A percentile compares a stretch with the other conserved stretches of the same genome.
Conservation (phyloP, 2,329 filamentous ascomycete genomes). For the Cordyceps fumosorosea region DNA sequence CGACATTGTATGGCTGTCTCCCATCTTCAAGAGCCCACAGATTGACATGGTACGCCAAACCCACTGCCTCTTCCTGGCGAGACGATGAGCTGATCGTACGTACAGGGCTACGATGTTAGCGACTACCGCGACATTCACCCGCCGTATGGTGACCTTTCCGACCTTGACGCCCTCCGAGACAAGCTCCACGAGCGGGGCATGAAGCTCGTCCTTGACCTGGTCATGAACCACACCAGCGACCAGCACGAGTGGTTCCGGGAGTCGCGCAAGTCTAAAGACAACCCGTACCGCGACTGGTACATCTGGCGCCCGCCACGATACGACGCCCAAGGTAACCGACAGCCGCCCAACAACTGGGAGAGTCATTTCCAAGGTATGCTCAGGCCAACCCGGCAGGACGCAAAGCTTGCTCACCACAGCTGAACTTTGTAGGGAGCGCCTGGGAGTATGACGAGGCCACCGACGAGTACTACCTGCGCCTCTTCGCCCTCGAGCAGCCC, state of each 20-base stretch:
- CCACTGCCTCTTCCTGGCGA: neutral
- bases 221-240: constrained; percentile 63
- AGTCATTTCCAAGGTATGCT: constrained; percentile 29
- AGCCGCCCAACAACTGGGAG: constrained; percentile 56
- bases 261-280: constrained; percentile 46
- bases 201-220: constrained; percentile 65
- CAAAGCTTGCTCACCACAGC: neutral
- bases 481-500: constrained; percentile 65
- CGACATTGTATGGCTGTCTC: constrained; percentile 51
- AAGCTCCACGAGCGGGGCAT: constrained; percentile 56
- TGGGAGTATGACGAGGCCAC: constrained; percentile 46
- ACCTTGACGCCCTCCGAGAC: constrained; percentile 58
- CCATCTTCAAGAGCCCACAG: constrained; percentile 47
- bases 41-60: constrained; percentile 49
- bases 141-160: constrained; percentile 59
- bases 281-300: constrained; percentile 54
- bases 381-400: too few relatives aligned
- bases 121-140: constrained; percentile 62
- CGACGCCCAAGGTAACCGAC: constrained; percentile 48
- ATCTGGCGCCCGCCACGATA: constrained; percentile 57
- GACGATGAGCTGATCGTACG: neutral
- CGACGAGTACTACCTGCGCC: constrained; percentile 53
- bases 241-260: constrained; percentile 54
- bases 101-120: constrained; percentile 59
- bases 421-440: constrained; percentile 25